Conservation (phyloP, 306 rosid species). For the Geum urbanum region DNA sequence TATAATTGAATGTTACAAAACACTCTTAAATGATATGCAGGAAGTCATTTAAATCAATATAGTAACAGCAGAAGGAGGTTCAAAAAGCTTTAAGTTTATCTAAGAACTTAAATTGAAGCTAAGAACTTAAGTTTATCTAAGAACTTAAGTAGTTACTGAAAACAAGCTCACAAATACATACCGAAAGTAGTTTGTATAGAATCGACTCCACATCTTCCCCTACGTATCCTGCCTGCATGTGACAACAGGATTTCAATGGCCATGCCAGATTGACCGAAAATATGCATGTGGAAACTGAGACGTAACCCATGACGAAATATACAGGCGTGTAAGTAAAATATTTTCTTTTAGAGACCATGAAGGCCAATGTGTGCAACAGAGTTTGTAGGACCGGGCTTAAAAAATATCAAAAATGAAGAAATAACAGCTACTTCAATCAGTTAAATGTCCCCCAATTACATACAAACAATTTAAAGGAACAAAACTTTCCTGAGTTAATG, state of each 20-base stretch:
- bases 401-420: not conserved
- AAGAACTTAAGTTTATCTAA: not conserved
- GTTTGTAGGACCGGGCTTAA: not conserved
- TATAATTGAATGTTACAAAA: not conserved
- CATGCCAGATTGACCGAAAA: slow-evolving; percentile 11
- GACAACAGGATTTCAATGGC: slow-evolving; percentile 10
- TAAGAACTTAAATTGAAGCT: not conserved
- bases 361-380: not conserved
- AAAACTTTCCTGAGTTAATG: slow-evolving; percentile 90
- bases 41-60: not conserved
- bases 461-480: slow-evolving; percentile 23
- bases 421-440: not conserved
- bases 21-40: not conserved
- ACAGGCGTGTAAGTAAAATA: not conserved
- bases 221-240: slow-evolving; percentile 92
- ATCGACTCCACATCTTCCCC: slow-evolving; percentile 99
- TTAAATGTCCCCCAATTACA: slow-evolving; percentile 6
- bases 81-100: not conserved
- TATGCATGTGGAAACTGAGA: slow-evolving; percentile 7
- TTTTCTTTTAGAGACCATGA: not conserved
- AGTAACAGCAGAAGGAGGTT: not conserved
- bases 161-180: slow-evolving; percentile 28
- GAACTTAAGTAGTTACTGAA: not conserved
- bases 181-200: slow-evolving; percentile 86
- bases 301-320: not conserved